Conservation (phyloP, 768 basidiomycete species). For the Fibroporia radiculosa region DNA sequence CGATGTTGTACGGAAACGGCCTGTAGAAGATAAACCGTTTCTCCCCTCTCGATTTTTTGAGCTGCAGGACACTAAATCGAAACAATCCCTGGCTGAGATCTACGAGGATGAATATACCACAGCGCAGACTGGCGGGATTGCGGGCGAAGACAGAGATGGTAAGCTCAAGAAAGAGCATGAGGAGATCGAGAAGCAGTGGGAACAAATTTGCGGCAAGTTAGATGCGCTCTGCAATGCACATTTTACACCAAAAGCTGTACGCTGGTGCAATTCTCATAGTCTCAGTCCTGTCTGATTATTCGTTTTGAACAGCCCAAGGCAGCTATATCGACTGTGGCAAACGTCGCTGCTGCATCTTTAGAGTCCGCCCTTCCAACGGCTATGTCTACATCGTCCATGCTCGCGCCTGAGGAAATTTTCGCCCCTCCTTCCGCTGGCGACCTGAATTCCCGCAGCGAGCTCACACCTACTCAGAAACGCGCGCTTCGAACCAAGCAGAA, state of each 20-base stretch:
- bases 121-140: constrained; percentile 45
- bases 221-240: constrained; percentile 94
- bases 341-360: constrained; percentile 71
- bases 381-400: constrained; percentile 65
- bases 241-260: constrained; percentile 88
- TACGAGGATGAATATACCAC: constrained; percentile 90
- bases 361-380: constrained; percentile 89
- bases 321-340: constrained; percentile 74
- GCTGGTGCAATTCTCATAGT: constrained; percentile 25
- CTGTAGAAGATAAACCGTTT: constrained; percentile 79
- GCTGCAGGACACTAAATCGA: constrained; percentile 80
- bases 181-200: constrained; percentile 80
- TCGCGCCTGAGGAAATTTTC: constrained; percentile 92
- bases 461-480: constrained; percentile 82
- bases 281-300: constrained; percentile 9
- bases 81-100: constrained; percentile 87
- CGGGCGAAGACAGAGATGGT: constrained; percentile 75
- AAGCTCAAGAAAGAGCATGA: constrained; percentile 85
- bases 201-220: constrained; percentile 76
- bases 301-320: constrained; percentile 71
- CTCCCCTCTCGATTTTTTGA: constrained; percentile 86
- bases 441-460: constrained; percentile 63
- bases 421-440: constrained; percentile 44
- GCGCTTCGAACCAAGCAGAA: constrained; percentile 58
- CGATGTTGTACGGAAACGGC: constrained; percentile 81